Conservation (phyloP, 352 stramenopile species). For the Vaucheria bursata region DNA sequence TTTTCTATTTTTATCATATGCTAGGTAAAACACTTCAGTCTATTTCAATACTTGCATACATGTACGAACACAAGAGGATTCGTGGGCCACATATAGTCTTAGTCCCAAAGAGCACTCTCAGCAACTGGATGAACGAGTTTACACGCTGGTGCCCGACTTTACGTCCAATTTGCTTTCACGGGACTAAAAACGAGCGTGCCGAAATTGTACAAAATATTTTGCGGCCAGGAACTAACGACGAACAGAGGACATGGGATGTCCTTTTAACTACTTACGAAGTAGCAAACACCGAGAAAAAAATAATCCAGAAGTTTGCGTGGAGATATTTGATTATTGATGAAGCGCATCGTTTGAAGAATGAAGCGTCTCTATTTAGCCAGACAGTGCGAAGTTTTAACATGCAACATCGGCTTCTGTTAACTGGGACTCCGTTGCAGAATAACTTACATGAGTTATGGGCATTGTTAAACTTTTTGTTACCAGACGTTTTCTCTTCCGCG, state of each 20-base stretch:
- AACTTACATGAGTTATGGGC: conserved; percentile 84
- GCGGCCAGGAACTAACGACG: conserved; percentile 47
- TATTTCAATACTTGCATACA: conserved; percentile 94
- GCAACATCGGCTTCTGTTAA: conserved; percentile 55
- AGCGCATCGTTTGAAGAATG: conserved; percentile 98
- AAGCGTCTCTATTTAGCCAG: conserved; percentile 73
- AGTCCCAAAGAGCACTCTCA: conserved; percentile 95
- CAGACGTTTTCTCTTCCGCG: conserved; percentile 69
- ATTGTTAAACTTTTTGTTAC: conserved; percentile 78
- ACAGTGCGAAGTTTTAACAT: conserved; percentile 54
- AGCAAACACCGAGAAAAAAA: conserved; percentile 75
- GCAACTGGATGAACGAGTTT: conserved; percentile 98
- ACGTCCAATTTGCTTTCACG: conserved; percentile 94
- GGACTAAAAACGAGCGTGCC: conserved; percentile 68
- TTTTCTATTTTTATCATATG: too few species aligned
- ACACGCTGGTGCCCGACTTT: conserved; percentile 88
- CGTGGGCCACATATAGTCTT: conserved; percentile 94
- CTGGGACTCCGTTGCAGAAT: conserved; percentile 87
- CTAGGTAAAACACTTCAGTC: conserved; percentile 97
- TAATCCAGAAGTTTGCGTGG: conserved; percentile 83
- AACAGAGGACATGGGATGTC: conserved; percentile 64
- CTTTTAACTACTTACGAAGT: conserved; percentile 53
- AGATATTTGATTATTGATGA: conserved; percentile 98
- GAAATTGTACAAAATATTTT: conserved; percentile 53
- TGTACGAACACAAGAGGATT: conserved; percentile 70